phyloP scores from a whole-genome alignment of 495 filamentous ascomycete species.

The Tuber melanosporum region DNA sequence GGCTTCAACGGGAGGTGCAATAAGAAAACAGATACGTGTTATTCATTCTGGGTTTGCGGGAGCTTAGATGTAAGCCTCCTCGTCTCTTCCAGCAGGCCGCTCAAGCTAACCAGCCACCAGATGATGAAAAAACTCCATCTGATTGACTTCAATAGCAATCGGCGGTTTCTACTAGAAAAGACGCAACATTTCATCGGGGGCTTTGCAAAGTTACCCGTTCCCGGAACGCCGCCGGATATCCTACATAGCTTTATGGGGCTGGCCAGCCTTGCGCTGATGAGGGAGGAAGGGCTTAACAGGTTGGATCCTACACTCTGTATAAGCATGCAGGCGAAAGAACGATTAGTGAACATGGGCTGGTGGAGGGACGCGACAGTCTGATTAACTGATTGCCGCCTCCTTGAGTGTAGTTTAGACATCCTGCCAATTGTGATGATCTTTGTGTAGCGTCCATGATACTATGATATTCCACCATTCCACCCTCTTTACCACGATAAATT shows the following conservation, averaged over 20 bases:
- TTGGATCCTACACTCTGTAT: constrained; percentile 68
- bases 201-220: constrained; percentile 69
- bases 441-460: not conserved
- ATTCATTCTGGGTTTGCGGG: constrained; percentile 81
- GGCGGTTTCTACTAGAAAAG: constrained; percentile 73
- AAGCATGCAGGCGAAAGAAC: constrained; percentile 49
- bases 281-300: constrained; percentile 53
- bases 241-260: constrained; percentile 87
- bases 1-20: constrained; percentile 86
- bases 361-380: constrained; percentile 24
- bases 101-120: constrained; percentile 43
- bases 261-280: constrained; percentile 63
- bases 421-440: not conserved
- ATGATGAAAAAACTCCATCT: constrained; percentile 60
- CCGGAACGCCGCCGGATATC: constrained; percentile 68
- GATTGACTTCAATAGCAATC: constrained; percentile 54
- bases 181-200: constrained; percentile 90
- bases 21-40: constrained; percentile 88
- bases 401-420: constrained; percentile 7
- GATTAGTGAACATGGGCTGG: constrained; percentile 43
- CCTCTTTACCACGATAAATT: not conserved
- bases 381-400: not conserved
- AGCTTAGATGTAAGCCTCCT: constrained; percentile 54
- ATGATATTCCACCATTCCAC: not conserved
- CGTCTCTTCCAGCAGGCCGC: constrained; percentile 4